These are phyloP conservation scores for Ophiostoma populinum DNA, from an alignment of 2,329 filamentous ascomycete genomes.

Conservation along the genomic window DNA sequence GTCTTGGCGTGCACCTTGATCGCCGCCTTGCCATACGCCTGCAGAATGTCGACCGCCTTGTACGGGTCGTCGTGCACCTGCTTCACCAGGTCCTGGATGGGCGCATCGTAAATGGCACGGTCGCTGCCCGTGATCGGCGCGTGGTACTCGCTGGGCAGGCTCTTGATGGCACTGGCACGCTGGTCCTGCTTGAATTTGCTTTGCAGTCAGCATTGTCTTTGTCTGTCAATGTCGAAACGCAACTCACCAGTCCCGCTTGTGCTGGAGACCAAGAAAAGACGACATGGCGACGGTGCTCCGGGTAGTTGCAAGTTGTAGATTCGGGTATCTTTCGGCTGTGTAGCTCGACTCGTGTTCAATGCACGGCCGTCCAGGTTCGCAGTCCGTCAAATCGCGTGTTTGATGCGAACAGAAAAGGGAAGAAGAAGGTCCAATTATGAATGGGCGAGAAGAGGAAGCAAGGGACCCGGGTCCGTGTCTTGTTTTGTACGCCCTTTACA, in stretches of 20 bases:
- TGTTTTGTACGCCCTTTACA: too few relatives aligned
- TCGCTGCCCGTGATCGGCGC: conserved; percentile 47
- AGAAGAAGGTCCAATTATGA: too few relatives aligned
- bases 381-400: too few relatives aligned
- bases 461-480: too few relatives aligned
- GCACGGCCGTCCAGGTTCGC: too few relatives aligned
- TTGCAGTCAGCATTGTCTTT: conserved; percentile 4
- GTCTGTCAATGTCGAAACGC: too few relatives aligned
- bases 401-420: too few relatives aligned
- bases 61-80: conserved; percentile 55
- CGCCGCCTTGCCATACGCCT: conserved; percentile 72
- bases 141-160: conserved; percentile 45
- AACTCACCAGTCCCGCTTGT: conserved; percentile 10
- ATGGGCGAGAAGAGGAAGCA: too few relatives aligned
- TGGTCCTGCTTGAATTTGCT: conserved; percentile 70
- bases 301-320: too few relatives aligned
- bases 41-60: conserved; percentile 57
- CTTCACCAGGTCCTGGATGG: conserved; percentile 62
- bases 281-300: conserved; percentile 3
- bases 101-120: conserved; percentile 47
- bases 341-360: too few relatives aligned
- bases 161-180: conserved; percentile 49
- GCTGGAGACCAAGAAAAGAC: conserved; percentile 9
- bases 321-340: too few relatives aligned
- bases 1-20: conserved; percentile 70